Conservation (phyloP, 2,329 filamentous ascomycete species). For the Bretziella fagacearum region DNA sequence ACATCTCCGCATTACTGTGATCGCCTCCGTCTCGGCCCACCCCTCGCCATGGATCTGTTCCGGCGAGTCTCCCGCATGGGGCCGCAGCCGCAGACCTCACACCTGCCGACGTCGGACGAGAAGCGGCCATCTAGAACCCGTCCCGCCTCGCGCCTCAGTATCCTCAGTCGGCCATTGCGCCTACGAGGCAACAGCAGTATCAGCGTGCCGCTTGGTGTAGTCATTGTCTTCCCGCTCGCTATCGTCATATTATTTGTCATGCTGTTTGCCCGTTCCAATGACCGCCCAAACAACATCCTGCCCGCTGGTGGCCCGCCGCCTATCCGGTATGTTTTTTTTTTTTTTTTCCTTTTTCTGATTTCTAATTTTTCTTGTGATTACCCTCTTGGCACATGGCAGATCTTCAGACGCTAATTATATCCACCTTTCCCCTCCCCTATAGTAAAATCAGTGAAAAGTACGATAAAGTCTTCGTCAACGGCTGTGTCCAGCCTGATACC, state of each 20-base stretch:
- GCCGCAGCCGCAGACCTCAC: constrained; percentile 25
- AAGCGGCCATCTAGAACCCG: constrained; percentile 28
- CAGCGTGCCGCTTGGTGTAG: constrained; percentile 80
- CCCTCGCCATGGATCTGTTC: constrained; percentile 37
- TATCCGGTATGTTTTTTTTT: constrained; percentile 50
- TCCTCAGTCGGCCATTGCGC: constrained; percentile 73
- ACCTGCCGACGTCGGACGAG: constrained; percentile 35
- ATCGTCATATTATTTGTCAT: constrained; percentile 80
- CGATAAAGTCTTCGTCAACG: constrained; percentile 88
- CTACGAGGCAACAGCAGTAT: constrained; percentile 82
- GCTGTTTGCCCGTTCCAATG: constrained; percentile 62
- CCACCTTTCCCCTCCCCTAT: too few relatives aligned
- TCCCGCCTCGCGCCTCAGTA: constrained; percentile 43
- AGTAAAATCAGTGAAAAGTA: constrained; percentile 95
- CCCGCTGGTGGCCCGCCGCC: constrained; percentile 80
- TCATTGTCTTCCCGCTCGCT: constrained; percentile 84
- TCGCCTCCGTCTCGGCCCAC: not conserved
- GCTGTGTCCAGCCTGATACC: constrained; percentile 69
- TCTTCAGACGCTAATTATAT: constrained; percentile 4
- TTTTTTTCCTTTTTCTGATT: not conserved
- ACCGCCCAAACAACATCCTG: constrained; percentile 62
- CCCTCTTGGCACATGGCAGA: constrained; percentile 13
- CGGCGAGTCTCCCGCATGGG: constrained; percentile 36
- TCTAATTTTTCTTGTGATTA: not conserved
- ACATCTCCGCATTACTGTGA: not conserved